Base-by-base conservation (phyloP, 2,329 filamentous ascomycete species). In the Trichoderma sp. region DNA sequence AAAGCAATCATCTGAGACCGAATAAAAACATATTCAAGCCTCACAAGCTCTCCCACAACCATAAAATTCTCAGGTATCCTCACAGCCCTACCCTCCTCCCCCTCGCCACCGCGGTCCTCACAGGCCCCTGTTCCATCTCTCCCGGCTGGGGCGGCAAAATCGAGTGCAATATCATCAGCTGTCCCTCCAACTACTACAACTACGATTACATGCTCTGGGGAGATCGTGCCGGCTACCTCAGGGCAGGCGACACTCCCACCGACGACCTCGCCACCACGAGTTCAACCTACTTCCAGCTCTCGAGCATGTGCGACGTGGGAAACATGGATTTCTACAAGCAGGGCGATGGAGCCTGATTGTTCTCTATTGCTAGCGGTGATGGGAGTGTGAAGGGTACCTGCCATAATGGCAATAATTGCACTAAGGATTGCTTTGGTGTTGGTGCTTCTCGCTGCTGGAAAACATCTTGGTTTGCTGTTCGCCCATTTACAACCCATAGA, bases 271-370 rank as follows among this genome's bases (percentile, higher is more conserved):
- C 15, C 4, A 39, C 19, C 32, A 63, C 59, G 9, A 34, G 34
- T 5, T 64, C 48, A 10, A 42, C 37, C 19, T 64, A 42, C 10
- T 64, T 54, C 10, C 19, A 54, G 48, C 45, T 64, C n/a, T 19
- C 25, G n/a, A 45, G 59, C 45, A 52, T 63, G 59, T 63, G 59
- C 32, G 59, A 34, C 22, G 59, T 53, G 32, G 45, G 45, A 0
- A 53, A 63, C 29, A 37, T 63, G 59, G 25, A 63, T 22, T 63
- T 63, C 12, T 63, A 63, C 35, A 48, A 53, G 7, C 59, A 63
- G 22, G 22, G 22, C 2, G 59, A 63, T 5, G 59, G 59, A 3
- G 37, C 6, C 25, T 63, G 59, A 45, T 10, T 39, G 22, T 63
- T 63, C 17, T 63, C 53, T 12, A 53, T 53, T 2, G 48, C 48